Conservation (phyloP, 371 early-diverging fungal species). For the Mortierella sp. region DNA sequence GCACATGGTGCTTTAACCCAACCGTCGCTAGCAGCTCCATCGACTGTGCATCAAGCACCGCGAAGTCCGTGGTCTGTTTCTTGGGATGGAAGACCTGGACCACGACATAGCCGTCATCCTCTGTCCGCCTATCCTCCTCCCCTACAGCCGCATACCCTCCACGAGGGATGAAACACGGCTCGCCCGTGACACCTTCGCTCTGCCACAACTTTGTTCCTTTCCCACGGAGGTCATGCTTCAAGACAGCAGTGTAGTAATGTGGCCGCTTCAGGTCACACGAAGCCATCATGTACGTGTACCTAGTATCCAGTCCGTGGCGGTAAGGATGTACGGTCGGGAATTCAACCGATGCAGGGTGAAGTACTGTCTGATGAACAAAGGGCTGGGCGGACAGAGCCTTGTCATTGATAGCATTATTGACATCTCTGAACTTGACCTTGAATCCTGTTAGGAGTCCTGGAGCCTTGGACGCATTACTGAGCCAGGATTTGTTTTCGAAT, state of each 20-base stretch:
- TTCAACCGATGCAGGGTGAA: conserved; percentile 47
- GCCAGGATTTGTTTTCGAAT: conserved; percentile 47
- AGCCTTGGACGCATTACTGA: conserved; percentile 51
- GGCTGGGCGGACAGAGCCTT: conserved; percentile 3
- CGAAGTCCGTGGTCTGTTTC: conserved; percentile 46
- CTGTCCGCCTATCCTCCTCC: conserved; percentile 17
- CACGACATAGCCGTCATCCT: conserved; percentile 50
- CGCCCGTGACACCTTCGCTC: conserved; percentile 51
- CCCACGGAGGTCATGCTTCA: conserved; percentile 47
- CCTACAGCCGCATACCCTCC: conserved; percentile 36
- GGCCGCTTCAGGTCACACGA: conserved; percentile 51
- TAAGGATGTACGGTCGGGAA: conserved; percentile 50
- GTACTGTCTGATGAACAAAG: conserved; percentile 25
- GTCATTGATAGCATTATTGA: conserved; percentile 3
- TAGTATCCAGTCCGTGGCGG: conserved; percentile 41
- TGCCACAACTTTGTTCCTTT: conserved; percentile 44
- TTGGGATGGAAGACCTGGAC: conserved; percentile 48
- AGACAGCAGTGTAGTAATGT: conserved; percentile 47
- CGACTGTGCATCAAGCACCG: conserved; percentile 37
- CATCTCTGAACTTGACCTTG: conserved; percentile 36
- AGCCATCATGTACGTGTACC: conserved; percentile 52
- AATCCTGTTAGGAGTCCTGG: conserved; percentile 41
- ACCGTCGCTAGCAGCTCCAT: conserved; percentile 47
- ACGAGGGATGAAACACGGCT: conserved; percentile 50
- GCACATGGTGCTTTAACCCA: conserved; percentile 46